Percentiles rank a stretch among this genome's conserved stretches.
phyloP scores from a whole-genome alignment of 345 rosid genomes.

The Boechera retrofracta region DNA sequence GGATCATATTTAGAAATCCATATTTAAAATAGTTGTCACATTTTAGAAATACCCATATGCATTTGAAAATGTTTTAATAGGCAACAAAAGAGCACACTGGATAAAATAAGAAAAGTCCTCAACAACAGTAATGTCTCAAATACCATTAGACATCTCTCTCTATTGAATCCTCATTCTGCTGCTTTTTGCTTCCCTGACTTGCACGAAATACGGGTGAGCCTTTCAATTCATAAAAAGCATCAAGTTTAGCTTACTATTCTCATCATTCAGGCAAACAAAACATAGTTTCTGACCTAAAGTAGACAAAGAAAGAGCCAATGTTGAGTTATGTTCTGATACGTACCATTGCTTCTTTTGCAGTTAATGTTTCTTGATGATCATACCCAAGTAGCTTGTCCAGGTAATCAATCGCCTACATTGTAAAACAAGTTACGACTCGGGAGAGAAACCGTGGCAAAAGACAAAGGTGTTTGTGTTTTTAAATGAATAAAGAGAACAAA shows the following conservation, averaged over 20 bases:
- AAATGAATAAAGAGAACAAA: constrained; percentile 19
- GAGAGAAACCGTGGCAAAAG: constrained; percentile 1
- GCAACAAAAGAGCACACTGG: no score
- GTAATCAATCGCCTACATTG: constrained; percentile 85
- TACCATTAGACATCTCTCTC: no score
- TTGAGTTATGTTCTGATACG: constrained; percentile 22
- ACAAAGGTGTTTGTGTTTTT: not conserved
- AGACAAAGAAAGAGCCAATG: not conserved
- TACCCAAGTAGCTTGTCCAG: constrained; percentile 90
- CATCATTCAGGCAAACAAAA: no score
- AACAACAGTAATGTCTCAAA: no score
- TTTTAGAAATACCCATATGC: no score
- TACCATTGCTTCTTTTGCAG: constrained; percentile 99
- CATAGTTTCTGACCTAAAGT: no score
- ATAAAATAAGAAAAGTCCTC: no score
- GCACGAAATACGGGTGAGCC: constrained; percentile 88
- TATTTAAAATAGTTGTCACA: no score
- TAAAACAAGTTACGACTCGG: not conserved
- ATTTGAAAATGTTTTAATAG: no score
- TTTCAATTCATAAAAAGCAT: constrained; percentile 38
- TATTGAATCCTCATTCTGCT: constrained; percentile 68
- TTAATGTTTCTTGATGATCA: constrained; percentile 94
- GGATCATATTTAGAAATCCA: no score
- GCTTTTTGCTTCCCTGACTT: constrained; percentile 94
- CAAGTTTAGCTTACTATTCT: not conserved